These are phyloP conservation scores for Ustilago trichophora DNA, from an alignment of 1,284 basidiomycete genomes.

Conservation along the genomic window DNA sequence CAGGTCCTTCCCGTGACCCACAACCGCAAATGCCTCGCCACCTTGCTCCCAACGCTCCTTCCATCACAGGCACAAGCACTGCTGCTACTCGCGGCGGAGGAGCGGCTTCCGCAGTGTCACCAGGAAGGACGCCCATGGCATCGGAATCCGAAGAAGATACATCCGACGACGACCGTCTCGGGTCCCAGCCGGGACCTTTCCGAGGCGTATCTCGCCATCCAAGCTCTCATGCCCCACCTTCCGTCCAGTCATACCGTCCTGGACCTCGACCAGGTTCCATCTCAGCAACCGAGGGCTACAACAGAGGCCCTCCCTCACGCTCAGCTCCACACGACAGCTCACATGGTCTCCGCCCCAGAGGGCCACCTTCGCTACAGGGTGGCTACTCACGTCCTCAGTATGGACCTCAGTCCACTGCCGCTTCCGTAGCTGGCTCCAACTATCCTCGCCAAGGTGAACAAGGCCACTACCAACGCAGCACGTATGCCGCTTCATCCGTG, in stretches of 20 bases:
- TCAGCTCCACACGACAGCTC: conserved; percentile 16
- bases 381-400: conserved; percentile 29
- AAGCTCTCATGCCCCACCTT: conserved; percentile 14
- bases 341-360: conserved; percentile 13
- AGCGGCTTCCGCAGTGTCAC: conserved; percentile 13
- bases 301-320: conserved; percentile 24
- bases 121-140: conserved; percentile 26
- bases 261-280: conserved; percentile 32
- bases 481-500: conserved; percentile 53
- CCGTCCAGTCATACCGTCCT: conserved; percentile 28
- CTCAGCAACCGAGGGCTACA: conserved; percentile 29
- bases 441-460: conserved; percentile 31
- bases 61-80: conserved; percentile 40
- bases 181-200: conserved; percentile 27
- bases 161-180: conserved; percentile 33
- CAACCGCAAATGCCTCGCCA: conserved; percentile 15
- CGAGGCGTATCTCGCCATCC: conserved; percentile 15
- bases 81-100: conserved; percentile 44
- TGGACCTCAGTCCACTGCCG: conserved; percentile 27
- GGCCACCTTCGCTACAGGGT: conserved; percentile 27
- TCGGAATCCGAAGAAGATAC: conserved; percentile 35
- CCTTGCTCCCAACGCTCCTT: conserved; percentile 33
- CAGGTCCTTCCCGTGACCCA: conserved; percentile 7
- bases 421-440: conserved; percentile 30
- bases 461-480: conserved; percentile 37